These are phyloP conservation scores for Amanita exitialis DNA, from an alignment of 768 basidiomycete genomes.

Conservation along the genomic window DNA sequence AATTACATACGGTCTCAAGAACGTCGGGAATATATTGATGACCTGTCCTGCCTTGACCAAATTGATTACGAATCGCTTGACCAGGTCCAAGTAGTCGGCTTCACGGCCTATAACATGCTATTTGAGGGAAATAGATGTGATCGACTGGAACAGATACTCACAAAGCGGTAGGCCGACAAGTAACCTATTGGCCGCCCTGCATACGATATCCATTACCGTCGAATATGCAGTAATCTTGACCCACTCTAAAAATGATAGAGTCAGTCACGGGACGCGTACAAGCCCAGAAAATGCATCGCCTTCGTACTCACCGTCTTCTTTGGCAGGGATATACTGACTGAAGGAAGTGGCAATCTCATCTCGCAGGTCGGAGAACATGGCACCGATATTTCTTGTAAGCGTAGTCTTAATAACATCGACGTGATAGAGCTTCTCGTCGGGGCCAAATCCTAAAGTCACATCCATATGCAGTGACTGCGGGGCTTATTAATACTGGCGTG, in stretches of 20 bases:
- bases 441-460: slow-evolving; percentile 21
- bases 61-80: slow-evolving; percentile 10
- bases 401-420: slow-evolving; percentile 15
- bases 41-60: slow-evolving; percentile 11
- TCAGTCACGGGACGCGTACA: no score
- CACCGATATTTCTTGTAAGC: slow-evolving; percentile 18
- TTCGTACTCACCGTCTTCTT: neutral
- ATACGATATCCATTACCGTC: slow-evolving; percentile 14
- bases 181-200: slow-evolving; percentile 12
- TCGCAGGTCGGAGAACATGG: slow-evolving; percentile 16
- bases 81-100: slow-evolving; percentile 11
- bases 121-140: neutral
- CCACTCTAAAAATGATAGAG: neutral
- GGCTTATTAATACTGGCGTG: neutral
- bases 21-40: slow-evolving; percentile 16
- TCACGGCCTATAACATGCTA: slow-evolving; percentile 11
- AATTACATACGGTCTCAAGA: slow-evolving; percentile 13
- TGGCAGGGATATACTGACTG: slow-evolving; percentile 9
- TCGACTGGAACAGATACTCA: neutral
- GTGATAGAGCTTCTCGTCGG: slow-evolving; percentile 14
- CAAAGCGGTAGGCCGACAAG: slow-evolving; percentile 19
- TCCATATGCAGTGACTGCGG: slow-evolving; percentile 20
- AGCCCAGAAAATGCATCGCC: no score
- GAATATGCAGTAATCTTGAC: slow-evolving; percentile 5
- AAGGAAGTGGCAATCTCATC: slow-evolving; percentile 15